Evolutionary conservation across 1,284 basidiomycete species (phyloP), one percentile per base, ranked within the genome.

Genomic region (Trametes pubescens): DNA sequence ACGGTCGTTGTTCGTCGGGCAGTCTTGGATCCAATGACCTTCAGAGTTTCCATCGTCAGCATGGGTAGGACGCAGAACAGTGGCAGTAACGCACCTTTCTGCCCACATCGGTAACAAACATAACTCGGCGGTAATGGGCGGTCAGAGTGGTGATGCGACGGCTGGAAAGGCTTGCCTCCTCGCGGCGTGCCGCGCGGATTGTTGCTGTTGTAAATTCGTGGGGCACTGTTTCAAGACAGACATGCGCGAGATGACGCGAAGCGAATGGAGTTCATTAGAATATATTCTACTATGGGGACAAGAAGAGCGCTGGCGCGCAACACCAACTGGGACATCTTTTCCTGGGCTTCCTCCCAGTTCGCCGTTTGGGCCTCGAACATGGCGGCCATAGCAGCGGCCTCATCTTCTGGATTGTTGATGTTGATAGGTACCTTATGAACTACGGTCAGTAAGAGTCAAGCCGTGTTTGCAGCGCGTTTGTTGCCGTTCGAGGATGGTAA

Each of bases 21-120:
- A 99, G 69, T 98, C 95, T 77, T 99, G 97, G 69, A 99, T 99
- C 98, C 98, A 99, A 75, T 99, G 98, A 34, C 96, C 95, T 96
- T 77, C n/a, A 54, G 59, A 54, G 29, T 18, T 49, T n/a, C 21
- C 55, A 55, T 18, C 51, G 21, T 22, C 55, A 68, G 62, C n/a
- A 32, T 53, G 14, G 66, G 52, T 8, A 71, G 51, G 67, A 53
- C 61, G 37, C 57, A 57, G 29, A 29, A 37, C 21, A 22, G 11
- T 6, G 14, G 9, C 32, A 29, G 34, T 62, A 24, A 73, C 89
- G 64, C 73, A 95, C 95, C 96, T 87, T 98, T 98, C 79, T 98
- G 93, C 47, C 96, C 96, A 79, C 98, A 99, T 44, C 98, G 90
- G 78, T 99, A 99, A 77, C 98, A 99, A n/a, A 99, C 96, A 80